phyloP scores from a whole-genome alignment of 2,329 filamentous ascomycete species.

The Phaeosphaeriaceae sp. region DNA sequence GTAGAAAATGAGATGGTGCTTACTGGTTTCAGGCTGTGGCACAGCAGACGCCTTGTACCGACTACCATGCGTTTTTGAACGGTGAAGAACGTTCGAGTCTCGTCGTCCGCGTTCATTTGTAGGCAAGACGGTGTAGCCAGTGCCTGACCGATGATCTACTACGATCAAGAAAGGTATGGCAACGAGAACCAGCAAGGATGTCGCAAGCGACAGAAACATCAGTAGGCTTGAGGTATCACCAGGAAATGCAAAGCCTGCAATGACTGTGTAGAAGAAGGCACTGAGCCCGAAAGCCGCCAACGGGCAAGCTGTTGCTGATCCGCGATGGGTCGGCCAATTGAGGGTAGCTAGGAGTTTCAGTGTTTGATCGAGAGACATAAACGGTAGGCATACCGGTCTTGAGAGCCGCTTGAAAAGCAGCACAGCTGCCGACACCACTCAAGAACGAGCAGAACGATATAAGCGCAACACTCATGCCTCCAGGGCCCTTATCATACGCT shows the following conservation, averaged over 20 bases:
- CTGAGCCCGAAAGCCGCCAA: conserved; percentile 92
- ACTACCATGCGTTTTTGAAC: conserved; percentile 56
- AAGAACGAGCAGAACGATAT: conserved; percentile 86
- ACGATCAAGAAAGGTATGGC: conserved; percentile 88
- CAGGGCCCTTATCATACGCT: conserved; percentile 75
- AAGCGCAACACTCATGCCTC: conserved; percentile 60
- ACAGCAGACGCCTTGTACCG: conserved; percentile 49
- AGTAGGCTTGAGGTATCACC: conserved; percentile 84
- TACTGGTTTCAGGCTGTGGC: conserved; percentile 68
- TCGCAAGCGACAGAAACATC: conserved; percentile 79
- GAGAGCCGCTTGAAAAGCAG: conserved; percentile 86
- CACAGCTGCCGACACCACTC: conserved; percentile 86
- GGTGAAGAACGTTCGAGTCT: conserved; percentile 54
- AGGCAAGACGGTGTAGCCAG: conserved; percentile 65
- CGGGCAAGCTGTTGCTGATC: conserved; percentile 93
- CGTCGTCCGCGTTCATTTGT: conserved; percentile 55
- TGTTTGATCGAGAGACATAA: background rate
- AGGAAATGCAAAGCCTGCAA: conserved; percentile 79
- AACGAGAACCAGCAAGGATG: conserved; percentile 74
- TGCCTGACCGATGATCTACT: conserved; percentile 66
- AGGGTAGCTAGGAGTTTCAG: conserved; percentile 68
- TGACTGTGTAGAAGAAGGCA: conserved; percentile 91
- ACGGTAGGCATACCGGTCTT: conserved; percentile 65
- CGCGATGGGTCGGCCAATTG: conserved; percentile 90
- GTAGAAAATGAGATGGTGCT: conserved; percentile 42